Base-by-base conservation (phyloP, 768 basidiomycete species). In the Lactarius sp. region DNA sequence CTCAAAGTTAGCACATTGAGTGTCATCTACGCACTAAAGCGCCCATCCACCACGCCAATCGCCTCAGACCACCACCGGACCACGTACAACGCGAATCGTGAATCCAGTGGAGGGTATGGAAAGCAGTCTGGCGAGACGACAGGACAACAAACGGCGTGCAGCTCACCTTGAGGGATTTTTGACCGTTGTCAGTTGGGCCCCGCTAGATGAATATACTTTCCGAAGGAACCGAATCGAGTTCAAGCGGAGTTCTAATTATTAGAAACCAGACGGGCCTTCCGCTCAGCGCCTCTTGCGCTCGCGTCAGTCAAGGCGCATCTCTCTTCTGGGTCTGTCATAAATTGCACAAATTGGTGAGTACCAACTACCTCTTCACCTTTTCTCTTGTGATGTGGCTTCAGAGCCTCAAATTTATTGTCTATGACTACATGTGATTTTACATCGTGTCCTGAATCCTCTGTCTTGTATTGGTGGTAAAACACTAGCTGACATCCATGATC, bases 361-460 rank as follows among this genome's bases (percentile, higher is more conserved):
- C 69, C 65, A 6, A 22, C 2, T 51, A 6, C 31, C 2, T 51
- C 18, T 55, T 33, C 52, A 22, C 33, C n/a, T 58, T 50, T 53
- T 36, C 8, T 46, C 46, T 31, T n/a, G 77, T 83, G 85, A 85
- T 85, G 83, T 52, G 59, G 75, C 73, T 77, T 76, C 67, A 68
- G 69, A 71, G 74, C 77, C 73, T 75, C 67, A 69, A 80, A 87
- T 88, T 86, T 88, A 86, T 88, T 88, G 85, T 88, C 85, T 68
- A 71, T 75, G 73, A 75, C 68, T 66, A 60, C 56, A 57, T 66
- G 72, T 85, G 85, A 86, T 82, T 76, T 73, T 77, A 83, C 75
- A 53, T 64, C 70, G 73, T 73, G 72, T 76, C 66, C 81, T 85
- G 85, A 85, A 59, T 53, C 59, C 44, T 52, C 61, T 61, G 33